Evolutionary conservation across 306 rosid species (phyloP), one percentile per base, ranked within the genome.

Genomic region (Styphnolobium japonicum): DNA sequence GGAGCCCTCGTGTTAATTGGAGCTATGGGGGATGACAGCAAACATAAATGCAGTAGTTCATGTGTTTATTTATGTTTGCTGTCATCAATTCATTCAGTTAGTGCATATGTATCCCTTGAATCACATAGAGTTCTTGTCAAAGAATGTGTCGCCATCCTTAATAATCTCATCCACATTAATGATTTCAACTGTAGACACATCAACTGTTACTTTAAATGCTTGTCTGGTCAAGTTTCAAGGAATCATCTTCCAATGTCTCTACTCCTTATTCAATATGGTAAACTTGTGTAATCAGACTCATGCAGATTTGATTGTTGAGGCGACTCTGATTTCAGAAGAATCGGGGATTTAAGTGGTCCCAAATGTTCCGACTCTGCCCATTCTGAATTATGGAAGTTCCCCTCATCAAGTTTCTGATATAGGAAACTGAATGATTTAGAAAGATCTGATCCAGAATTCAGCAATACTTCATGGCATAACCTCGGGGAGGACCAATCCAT

Each of bases 381-480:
- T 10, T 45, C 72, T 18, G 82, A 73, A 76, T 78, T 34, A 82
- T 64, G 67, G 34, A 85, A 48, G 76, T 67, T 84, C 67, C 52
- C 88, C 75, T 87, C 93, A 58, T 88, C 97, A 65, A 93, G 85
- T 76, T 88, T 85, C 81, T 85, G 83, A 80, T 85, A 91, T 18
- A 93, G 57, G 52, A 87, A 76, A 78, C 46, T 69, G 67, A 91
- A 85, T 27, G 98, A 93, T 71, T 88, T 86, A 7, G 93, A 85
- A 77, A 93, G 85, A 75, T 86, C 87, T 73, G 86, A 75, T 39
- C 83, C 81, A 46, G 88, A 81, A 51, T 80, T 87, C 79, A 72
- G 71, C 87, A 86, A 67, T 22, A 74, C 79, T 55, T 90, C 92
- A 31, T 62, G 73, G n/a, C 86, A 77, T 37, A 22, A 10, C 57